Percentiles rank a stretch among this genome's conserved stretches.
These are phyloP conservation scores for Sequoiadendron giganteum DNA, from an alignment of 75 land plant genomes.

Conservation along the genomic window DNA sequence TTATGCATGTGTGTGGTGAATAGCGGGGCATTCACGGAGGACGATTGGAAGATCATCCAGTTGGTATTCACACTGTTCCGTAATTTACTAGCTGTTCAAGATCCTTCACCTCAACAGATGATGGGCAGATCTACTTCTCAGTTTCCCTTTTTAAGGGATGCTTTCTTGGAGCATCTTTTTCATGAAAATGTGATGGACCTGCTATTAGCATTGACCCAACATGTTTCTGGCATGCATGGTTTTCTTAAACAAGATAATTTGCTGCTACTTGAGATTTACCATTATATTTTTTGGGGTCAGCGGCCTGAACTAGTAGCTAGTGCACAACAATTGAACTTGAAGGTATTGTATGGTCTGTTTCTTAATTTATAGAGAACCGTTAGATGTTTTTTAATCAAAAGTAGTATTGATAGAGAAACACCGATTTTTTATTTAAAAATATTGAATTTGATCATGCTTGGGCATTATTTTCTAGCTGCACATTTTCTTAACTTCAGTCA, in stretches of 20 bases:
- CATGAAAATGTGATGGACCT: constrained; percentile 91
- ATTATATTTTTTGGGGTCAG: constrained; percentile 80
- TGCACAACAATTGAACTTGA: constrained; percentile 16
- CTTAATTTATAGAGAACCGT: background rate
- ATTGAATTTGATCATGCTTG: background rate
- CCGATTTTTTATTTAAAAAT: background rate
- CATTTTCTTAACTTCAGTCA: background rate
- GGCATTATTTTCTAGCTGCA: background rate
- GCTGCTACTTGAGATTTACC: constrained; percentile 75
- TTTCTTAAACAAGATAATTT: constrained; percentile 75
- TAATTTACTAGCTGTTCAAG: constrained; percentile 83
- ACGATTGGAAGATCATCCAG: constrained; percentile 94
- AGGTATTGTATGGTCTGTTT: constrained; percentile 24
- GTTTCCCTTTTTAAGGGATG: constrained; percentile 59
- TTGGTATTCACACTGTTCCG: constrained; percentile 86
- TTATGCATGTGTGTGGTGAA: constrained; percentile 8
- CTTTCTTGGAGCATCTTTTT: constrained; percentile 78
- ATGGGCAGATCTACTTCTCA: constrained; percentile 52
- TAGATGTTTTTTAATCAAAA: background rate
- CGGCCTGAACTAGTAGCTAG: constrained; percentile 71
- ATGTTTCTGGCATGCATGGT: constrained; percentile 51
- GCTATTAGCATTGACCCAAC: constrained; percentile 77
- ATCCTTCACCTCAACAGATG: constrained; percentile 56
- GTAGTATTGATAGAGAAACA: background rate
- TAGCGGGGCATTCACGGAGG: constrained; percentile 78